These are phyloP conservation scores for Cyberlindnera bimundalis DNA, from an alignment of 805 yeast genomes.

Conservation along the genomic window DNA sequence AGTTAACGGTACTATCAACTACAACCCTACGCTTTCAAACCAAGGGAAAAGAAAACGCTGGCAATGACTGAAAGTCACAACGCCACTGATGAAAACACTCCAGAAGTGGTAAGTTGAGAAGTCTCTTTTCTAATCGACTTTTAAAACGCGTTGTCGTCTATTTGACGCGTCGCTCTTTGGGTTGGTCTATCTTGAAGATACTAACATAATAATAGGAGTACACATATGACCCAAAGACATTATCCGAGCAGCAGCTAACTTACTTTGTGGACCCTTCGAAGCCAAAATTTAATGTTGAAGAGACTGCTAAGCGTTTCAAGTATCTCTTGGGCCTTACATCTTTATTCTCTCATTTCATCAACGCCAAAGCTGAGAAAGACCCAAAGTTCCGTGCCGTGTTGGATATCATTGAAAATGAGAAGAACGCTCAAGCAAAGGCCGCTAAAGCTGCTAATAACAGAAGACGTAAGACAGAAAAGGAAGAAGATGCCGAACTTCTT, in stretches of 20 bases:
- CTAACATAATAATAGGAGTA: conserved; percentile 5
- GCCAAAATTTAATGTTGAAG: conserved; percentile 47
- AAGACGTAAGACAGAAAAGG: conserved; percentile 73
- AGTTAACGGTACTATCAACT: neutral
- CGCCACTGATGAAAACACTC: conserved; percentile 5
- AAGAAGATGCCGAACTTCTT: conserved; percentile 69
- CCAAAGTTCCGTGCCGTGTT: conserved; percentile 52
- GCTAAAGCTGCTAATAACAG: conserved; percentile 41
- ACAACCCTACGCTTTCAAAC: neutral
- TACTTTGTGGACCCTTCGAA: conserved; percentile 35
- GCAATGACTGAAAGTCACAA: conserved; percentile 1
- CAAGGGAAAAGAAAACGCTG: neutral
- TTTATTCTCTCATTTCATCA: conserved; percentile 65
- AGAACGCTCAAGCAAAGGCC: conserved; percentile 16
- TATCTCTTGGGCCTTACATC: conserved; percentile 64
- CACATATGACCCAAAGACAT: conserved; percentile 5
- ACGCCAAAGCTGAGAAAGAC: conserved; percentile 60
- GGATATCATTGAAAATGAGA: conserved; percentile 35
- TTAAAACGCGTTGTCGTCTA: too few species aligned
- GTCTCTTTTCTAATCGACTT: too few species aligned
- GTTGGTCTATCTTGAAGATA: neutral
- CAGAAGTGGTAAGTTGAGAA: conserved; percentile 8
- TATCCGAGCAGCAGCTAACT: conserved; percentile 18
- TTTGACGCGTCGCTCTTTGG: too few species aligned
- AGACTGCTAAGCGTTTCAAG: conserved; percentile 63